A percentile compares a stretch with the other conserved stretches of the same genome.
These are phyloP conservation scores for Catunica adiposa DNA, from an alignment of 2,329 filamentous ascomycete species.

Conservation along the genomic window DNA sequence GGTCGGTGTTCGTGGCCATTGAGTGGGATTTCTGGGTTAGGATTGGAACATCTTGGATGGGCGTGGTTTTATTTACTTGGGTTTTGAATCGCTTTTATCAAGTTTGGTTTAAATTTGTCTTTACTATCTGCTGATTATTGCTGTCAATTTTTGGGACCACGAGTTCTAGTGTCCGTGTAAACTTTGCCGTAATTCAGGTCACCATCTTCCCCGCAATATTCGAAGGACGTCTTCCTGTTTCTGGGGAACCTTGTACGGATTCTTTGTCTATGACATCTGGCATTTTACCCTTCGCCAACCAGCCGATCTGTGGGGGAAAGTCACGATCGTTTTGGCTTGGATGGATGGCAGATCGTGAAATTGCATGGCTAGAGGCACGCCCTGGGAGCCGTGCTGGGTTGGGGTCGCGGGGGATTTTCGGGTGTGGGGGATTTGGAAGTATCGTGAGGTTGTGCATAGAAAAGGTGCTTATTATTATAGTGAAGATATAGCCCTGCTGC, in stretches of 20 bases:
- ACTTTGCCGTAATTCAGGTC: too few species aligned
- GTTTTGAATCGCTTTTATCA: neutral
- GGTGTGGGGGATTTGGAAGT: neutral
- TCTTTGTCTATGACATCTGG: neutral
- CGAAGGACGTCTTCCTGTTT: neutral
- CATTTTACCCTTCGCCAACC: neutral
- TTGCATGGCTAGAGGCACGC: conserved; percentile 6
- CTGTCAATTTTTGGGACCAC: neutral
- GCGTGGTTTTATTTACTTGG: neutral
- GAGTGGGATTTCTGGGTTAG: neutral
- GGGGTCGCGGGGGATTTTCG: neutral
- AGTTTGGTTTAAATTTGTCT: neutral
- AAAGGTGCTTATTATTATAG: too few species aligned
- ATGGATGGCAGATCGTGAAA: conserved; percentile 6
- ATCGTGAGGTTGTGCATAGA: neutral
- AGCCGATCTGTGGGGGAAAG: neutral
- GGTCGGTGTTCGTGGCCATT: neutral
- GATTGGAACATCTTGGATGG: neutral
- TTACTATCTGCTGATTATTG: neutral
- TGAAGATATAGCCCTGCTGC: too few species aligned
- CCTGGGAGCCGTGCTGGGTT: neutral
- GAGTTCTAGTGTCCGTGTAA: too few species aligned
- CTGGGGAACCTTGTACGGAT: neutral
- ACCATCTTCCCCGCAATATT: neutral
- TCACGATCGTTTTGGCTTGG: neutral